Conservation (phyloP, 1,284 basidiomycete species). For the Fomes fomentarius region DNA sequence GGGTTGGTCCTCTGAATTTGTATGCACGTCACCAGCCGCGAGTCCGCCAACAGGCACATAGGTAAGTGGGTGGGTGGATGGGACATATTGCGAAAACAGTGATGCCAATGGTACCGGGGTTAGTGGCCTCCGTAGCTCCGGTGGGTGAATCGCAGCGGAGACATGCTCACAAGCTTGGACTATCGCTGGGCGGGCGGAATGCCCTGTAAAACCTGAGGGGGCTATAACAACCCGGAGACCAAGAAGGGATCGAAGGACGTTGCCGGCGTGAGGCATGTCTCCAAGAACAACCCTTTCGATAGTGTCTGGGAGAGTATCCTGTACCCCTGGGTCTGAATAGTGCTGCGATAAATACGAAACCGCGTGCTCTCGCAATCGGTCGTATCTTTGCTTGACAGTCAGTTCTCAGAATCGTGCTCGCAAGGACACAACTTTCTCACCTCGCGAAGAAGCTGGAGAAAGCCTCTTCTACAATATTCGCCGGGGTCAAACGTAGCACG, state of each 20-base stretch:
- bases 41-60: no score
- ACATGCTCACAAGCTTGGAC: not conserved
- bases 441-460: constrained; percentile 25
- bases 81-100: no score
- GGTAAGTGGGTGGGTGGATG: no score
- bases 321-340: constrained; percentile 8
- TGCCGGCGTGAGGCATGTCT: constrained; percentile 18
- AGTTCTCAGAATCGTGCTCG: not conserved
- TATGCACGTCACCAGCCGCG: no score
- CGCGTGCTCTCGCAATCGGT: constrained; percentile 22
- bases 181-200: not conserved
- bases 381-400: constrained; percentile 9
- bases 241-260: constrained; percentile 22
- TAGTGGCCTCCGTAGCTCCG: no score
- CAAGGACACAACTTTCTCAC: not conserved
- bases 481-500: constrained; percentile 6
- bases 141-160: no score
- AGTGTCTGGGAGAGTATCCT: constrained; percentile 5
- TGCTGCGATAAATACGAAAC: constrained; percentile 19
- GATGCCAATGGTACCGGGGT: no score
- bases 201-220: not conserved
- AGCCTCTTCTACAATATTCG: constrained; percentile 25
- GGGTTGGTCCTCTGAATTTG: no score
- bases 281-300: constrained; percentile 19
- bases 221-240: constrained; percentile 4